Conservation (phyloP, 192 early-diverging fungal genomes). For the Coemansia sp. region DNA sequence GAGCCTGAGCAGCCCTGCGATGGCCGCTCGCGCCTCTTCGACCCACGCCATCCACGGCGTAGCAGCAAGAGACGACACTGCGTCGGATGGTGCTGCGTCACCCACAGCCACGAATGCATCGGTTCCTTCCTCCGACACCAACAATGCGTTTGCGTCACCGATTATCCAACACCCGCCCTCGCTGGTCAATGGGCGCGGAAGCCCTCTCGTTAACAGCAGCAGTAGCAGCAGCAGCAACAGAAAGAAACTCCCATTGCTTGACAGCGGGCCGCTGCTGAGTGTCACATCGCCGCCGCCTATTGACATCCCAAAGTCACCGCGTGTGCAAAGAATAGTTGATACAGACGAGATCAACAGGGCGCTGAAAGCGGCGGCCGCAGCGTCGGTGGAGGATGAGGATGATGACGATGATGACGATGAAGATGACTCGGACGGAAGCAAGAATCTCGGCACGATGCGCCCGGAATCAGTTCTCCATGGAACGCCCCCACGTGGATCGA, state of each 20-base stretch:
- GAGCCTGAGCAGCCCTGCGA: background rate
- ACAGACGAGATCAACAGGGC: conserved; percentile 22
- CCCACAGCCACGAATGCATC: background rate
- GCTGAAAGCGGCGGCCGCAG: conserved; percentile 9
- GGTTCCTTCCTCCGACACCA: background rate
- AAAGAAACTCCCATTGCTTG: background rate
- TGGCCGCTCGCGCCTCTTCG: background rate
- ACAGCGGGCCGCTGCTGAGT: background rate
- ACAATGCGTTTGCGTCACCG: background rate
- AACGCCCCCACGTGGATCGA: conserved; percentile 41
- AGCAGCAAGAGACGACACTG: background rate
- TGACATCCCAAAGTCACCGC: background rate
- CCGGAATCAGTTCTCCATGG: conserved; percentile 33
- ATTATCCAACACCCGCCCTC: background rate
- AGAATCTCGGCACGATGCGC: conserved; percentile 5
- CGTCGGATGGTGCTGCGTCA: background rate
- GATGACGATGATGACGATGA: conserved; percentile 42
- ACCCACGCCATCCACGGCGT: background rate
- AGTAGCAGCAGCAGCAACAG: background rate
- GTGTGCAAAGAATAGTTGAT: conserved; percentile 22
- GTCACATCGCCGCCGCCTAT: background rate
- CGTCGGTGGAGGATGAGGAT: conserved; percentile 12
- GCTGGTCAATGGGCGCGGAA: conserved; percentile 7
- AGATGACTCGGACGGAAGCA: conserved; percentile 29
- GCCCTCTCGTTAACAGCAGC: too few relatives aligned